These are phyloP conservation scores for Candida suzukii DNA, from an alignment of 805 yeast genomes.

Conservation along the genomic window DNA sequence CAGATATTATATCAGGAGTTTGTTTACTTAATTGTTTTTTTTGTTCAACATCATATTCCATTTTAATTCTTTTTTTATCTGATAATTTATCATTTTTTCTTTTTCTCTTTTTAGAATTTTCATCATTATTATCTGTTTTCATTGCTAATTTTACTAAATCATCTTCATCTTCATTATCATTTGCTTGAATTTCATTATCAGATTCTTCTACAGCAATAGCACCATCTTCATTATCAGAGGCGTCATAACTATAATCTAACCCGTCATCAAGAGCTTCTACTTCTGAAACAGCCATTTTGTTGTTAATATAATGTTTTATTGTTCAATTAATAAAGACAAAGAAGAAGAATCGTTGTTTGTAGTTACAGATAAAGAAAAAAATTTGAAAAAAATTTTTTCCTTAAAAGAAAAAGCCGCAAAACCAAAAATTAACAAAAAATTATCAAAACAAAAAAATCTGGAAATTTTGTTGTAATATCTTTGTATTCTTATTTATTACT, in stretches of 20 bases:
- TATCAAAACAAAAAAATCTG: too few relatives aligned
- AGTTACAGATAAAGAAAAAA: too few relatives aligned
- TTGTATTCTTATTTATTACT: too few relatives aligned
- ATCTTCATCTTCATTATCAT: slow-evolving; percentile 2
- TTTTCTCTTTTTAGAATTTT: slow-evolving; percentile 21
- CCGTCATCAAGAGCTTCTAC: slow-evolving; percentile 82
- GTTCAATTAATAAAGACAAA: too few relatives aligned
- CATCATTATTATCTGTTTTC: slow-evolving; percentile 7
- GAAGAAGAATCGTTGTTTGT: too few relatives aligned
- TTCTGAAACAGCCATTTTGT: slow-evolving; percentile 6
- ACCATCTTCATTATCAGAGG: background rate
- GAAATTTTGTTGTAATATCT: too few relatives aligned
- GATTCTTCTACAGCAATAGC: slow-evolving; percentile 11
- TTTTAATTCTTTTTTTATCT: slow-evolving; percentile 57
- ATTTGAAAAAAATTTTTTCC: too few relatives aligned
- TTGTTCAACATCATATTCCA: slow-evolving; percentile 54
- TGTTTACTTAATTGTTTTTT: slow-evolving; percentile 50
- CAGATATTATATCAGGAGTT: slow-evolving; percentile 57
- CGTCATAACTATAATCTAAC: slow-evolving; percentile 42
- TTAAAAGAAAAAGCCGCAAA: too few relatives aligned
- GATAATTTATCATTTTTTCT: slow-evolving; percentile 37
- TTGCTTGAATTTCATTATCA: slow-evolving; percentile 16
- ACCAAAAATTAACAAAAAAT: too few relatives aligned
- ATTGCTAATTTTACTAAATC: background rate
- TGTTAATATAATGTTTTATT: background rate